A percentile compares a stretch with the other conserved stretches of the same genome.
These are phyloP conservation scores for Nissolia schottii DNA, from an alignment of 306 rosid species.

Conservation along the genomic window DNA sequence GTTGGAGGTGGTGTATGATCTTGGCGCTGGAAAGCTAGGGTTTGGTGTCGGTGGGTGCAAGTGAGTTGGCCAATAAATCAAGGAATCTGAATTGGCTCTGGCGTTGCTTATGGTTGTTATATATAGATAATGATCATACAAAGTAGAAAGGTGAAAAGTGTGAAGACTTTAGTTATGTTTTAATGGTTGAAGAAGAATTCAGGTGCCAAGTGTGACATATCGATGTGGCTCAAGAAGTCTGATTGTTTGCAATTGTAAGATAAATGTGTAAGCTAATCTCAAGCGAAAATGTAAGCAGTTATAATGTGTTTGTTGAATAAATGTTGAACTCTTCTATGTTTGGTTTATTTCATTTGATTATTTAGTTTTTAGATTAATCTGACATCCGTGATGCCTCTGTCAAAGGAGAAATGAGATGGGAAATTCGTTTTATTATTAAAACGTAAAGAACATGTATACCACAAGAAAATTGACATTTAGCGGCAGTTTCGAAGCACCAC, in stretches of 20 bases:
- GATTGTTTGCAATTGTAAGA: slow-evolving; percentile 29
- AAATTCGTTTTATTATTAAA: too few relatives aligned
- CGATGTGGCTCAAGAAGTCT: background rate
- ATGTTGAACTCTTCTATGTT: background rate
- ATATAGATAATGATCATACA: background rate
- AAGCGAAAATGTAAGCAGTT: slow-evolving; percentile 12
- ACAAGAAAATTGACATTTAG: too few relatives aligned
- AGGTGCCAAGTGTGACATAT: background rate
- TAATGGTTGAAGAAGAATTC: background rate
- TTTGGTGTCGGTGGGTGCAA: slow-evolving; percentile 49
- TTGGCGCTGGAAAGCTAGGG: slow-evolving; percentile 52
- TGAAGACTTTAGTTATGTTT: background rate
- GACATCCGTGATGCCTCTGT: too few relatives aligned
- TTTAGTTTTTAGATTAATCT: background rate
- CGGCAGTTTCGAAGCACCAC: too few relatives aligned
- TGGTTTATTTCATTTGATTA: background rate
- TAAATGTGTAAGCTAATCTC: background rate
- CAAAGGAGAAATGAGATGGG: too few relatives aligned
- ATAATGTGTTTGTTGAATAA: slow-evolving; percentile 16
- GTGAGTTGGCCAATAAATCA: background rate
- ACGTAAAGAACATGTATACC: too few relatives aligned
- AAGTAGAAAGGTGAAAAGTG: background rate
- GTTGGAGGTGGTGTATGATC: slow-evolving; percentile 58
- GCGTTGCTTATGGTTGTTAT: background rate
- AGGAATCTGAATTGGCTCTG: background rate